Percentiles rank a stretch among this genome's conserved stretches.
These are phyloP conservation scores for Gautieria morchelliformis DNA, from an alignment of 768 basidiomycete species.

Conservation along the genomic window DNA sequence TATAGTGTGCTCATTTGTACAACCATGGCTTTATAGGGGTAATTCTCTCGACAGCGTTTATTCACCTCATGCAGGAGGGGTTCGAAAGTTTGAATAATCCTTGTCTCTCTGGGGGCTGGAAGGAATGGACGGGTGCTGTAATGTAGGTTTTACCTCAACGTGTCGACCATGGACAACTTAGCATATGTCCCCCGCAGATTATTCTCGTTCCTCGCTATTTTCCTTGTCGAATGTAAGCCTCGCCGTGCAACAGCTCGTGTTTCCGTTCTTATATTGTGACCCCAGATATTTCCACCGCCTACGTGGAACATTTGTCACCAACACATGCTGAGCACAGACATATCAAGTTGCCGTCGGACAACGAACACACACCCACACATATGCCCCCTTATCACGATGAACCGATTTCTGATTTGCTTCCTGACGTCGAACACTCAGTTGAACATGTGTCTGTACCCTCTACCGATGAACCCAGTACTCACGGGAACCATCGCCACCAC, in stretches of 20 bases:
- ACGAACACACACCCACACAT: background rate
- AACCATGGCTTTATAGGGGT: conserved; percentile 36
- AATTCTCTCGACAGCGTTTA: conserved; percentile 75
- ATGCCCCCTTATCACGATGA: conserved; percentile 7
- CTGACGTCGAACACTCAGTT: background rate
- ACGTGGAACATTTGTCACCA: conserved; percentile 54
- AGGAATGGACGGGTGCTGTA: conserved; percentile 54
- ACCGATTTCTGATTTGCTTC: background rate
- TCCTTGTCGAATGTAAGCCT: conserved; percentile 68
- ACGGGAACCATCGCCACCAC: too few species aligned
- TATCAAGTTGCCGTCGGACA: conserved; percentile 2
- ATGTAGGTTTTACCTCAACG: conserved; percentile 43
- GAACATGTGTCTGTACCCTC: background rate
- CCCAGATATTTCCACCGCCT: conserved; percentile 64
- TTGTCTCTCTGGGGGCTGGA: conserved; percentile 36
- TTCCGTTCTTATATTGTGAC: background rate
- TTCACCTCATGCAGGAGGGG: conserved; percentile 71
- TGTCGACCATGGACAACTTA: background rate
- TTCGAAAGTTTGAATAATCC: conserved; percentile 49
- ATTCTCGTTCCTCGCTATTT: conserved; percentile 57
- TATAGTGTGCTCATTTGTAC: background rate
- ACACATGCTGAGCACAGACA: conserved; percentile 22
- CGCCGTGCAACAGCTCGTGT: background rate
- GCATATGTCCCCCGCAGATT: conserved; percentile 30
- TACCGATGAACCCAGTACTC: background rate